Evolutionary conservation across 495 filamentous ascomycete genomes (phyloP), one percentile per base, ranked within the genome.

Genomic region (Corynascus novoguineensis): DNA sequence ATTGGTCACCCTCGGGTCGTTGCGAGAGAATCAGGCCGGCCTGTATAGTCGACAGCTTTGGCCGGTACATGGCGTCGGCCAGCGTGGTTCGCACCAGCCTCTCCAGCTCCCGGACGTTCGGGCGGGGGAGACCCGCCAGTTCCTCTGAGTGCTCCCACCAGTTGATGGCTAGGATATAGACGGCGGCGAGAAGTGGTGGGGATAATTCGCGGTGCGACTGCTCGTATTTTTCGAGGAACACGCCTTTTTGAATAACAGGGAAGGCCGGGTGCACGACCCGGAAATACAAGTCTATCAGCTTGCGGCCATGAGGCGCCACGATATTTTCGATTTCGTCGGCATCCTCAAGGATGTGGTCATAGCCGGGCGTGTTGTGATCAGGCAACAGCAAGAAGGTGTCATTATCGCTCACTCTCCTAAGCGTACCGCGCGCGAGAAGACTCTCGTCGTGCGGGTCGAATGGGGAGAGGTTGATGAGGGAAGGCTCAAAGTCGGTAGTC

Each of bases 31-130:
- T 71, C 46, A 98, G 73, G 10, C 92, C 93, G 4, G 90, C 92
- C 69, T 98, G 93, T 28, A 98, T 82, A 3, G 92, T 93, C 15
- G 92, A 92, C n/a, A 97, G 79, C 59, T 92, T 95, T 3, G 93
- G 89, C 59, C 86, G 78, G 54, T 87, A 85, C 71, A 96, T 83
- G 44, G 89, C 88, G 53, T 88, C 83, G 3, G 81, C 82, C 45
- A 96, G 75, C 29, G 87, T 80, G 46, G 82, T 82, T 58, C 85
- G 78, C 32, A 92, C 88, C 28, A 90, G 75, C 58, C 85, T 81
- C 72, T 97, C 92, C 35, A 97, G 74, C 57, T 84, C 83, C 34
- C 76, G 73, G 45, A 87, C 76, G 70, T 97, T 87, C 7, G 91
- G 89, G 55, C 84, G 83, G 28, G 84, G 82, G 5, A 78, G 75